Evolutionary conservation across 345 rosid species (phyloP), one percentile per base, ranked within the genome.

Genomic region (Arabis hirsuta): DNA sequence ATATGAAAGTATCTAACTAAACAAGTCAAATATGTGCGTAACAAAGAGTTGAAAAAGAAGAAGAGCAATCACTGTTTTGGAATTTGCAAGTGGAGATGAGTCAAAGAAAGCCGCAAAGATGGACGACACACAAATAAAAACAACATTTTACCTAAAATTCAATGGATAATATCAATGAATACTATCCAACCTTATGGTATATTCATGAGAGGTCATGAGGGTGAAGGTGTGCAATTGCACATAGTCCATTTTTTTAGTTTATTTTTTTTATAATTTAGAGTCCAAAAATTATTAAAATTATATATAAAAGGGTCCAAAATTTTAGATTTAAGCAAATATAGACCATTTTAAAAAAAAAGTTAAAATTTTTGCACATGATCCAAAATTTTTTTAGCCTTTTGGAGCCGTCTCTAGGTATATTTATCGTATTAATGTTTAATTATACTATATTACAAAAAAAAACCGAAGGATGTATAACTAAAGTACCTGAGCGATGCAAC

Each of bases 401-500:
- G 0, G 16, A 16, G 16, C 16, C 16, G 16, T 16, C 16, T 0
- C 16, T 16, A 16, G 4, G n/a, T 31, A 20, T 67, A 53, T n/a
- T 47, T 16, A 36, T 38, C 45, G 7, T 22, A 22, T 22, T 64
- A 62, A 31, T n/a, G 32, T 41, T 53, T 32, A 22, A 22, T 22
- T 22, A 22, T 22, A 22, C 2, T 19, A 1, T 27, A 16, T 12
- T 26, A 57, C 7, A 59, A 43, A 55, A 7, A n/a, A 12, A 22
- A 29, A 70, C 34, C 5, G 32, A 41, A 31, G 13, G 62, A 27
- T 8, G 9, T 32, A 45, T 59, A 31, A 7, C 6, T 6, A 34
- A 29, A 9, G 20, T 77, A 82, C 89, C 85, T 86, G 91, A 38
- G 82, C 26, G 13, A 87, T 83, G 73, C 90, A 87, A 1, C 92